Evolutionary conservation across 75 land plant genomes (phyloP), one percentile per base, ranked within the genome.

Genomic region (Pseudotsuga menziesii): DNA sequence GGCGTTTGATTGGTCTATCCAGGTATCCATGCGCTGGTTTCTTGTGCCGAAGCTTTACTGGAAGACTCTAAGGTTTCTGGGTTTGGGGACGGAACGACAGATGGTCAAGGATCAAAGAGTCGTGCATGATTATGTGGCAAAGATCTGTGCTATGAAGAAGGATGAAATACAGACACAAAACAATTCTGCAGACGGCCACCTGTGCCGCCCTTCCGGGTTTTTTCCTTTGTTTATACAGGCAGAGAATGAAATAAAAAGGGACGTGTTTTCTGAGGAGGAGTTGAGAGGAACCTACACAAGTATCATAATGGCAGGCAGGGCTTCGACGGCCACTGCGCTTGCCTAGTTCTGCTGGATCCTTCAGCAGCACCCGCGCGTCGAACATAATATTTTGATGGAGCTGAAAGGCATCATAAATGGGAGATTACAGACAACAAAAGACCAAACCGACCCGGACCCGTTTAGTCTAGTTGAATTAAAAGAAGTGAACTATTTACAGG

Each of bases 281-380:
- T n/a, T n/a, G n/a, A n/a, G n/a, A n/a, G n/a, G n/a, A n/a, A 83
- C 91, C 13, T 89, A 90, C 61, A 87, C 91, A 16, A 94, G 89
- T 66, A 90, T 94, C 81, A 90, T 94, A 27, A 77, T 94, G 9
- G 98, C 98, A 4, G 98, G 94, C 35, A 78, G 90, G 77, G 98
- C 90, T 81, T 91, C 98, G 2, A 85, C 94, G 1, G 88, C 96
- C 15, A 86, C 91, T 16, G 92, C 93, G 35, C 76, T 93, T 20
- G 85, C 90, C 14, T 93, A 93, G 96, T 87, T 93, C 77, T 91
- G 93, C 82, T 91, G 88, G 86, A 83, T 93, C 82, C 77, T 95
- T 56, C 73, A 83, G 2, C 29, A 36, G 63, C 83, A 92, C 60
- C 93, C 92, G 17, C 71, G 41, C 29, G 92, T 87, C 7, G 91